These are phyloP conservation scores for Penicillium antarcticum DNA, from an alignment of 495 filamentous ascomycete species.

Conservation along the genomic window DNA sequence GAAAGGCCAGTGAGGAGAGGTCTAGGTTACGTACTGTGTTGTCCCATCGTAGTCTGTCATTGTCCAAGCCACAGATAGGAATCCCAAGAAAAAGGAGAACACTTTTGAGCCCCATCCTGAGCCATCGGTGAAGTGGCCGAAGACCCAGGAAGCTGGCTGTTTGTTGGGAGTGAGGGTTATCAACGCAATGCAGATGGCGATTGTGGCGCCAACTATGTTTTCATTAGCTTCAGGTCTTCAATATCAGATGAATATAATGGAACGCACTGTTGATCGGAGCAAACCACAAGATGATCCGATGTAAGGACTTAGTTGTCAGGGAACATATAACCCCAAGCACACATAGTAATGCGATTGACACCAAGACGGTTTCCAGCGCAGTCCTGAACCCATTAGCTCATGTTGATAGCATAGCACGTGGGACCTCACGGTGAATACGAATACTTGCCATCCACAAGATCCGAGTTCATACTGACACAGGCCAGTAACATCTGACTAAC, in stretches of 20 bases:
- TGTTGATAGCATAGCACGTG: neutral
- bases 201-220: conserved; percentile 47
- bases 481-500: conserved; percentile 59
- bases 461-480: conserved; percentile 54
- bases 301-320: conserved; percentile 59
- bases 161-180: conserved; percentile 62
- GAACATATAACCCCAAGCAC: conserved; percentile 63
- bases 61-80: conserved; percentile 70
- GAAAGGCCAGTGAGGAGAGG: neutral
- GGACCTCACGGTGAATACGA: conserved; percentile 44
- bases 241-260: neutral
- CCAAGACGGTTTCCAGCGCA: conserved; percentile 58
- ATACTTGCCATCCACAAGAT: conserved; percentile 40
- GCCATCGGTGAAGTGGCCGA: conserved; percentile 62
- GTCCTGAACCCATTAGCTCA: conserved; percentile 39
- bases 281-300: conserved; percentile 66
- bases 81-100: conserved; percentile 66
- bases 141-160: conserved; percentile 62
- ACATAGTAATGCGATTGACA: conserved; percentile 56
- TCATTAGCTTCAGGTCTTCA: neutral
- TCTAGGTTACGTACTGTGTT: conserved; percentile 51
- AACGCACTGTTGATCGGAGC: conserved; percentile 65
- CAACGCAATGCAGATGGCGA: conserved; percentile 61
- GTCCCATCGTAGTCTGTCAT: conserved; percentile 78
- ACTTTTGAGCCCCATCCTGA: conserved; percentile 63